phyloP scores from a whole-genome alignment of 1,139 yeast genomes.

The Taiozyma sp. region DNA sequence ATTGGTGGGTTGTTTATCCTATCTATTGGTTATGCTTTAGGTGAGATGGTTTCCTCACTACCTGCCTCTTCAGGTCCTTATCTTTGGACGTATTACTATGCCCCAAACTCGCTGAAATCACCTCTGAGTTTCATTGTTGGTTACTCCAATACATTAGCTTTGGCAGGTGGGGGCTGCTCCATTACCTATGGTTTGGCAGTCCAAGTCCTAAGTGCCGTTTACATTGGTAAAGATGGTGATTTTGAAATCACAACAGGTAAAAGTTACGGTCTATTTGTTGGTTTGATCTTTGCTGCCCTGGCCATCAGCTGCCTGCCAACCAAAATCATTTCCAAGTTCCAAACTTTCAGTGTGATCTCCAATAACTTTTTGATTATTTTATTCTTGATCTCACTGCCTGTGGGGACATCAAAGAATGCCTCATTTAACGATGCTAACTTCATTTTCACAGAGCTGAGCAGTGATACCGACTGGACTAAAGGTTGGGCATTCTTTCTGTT shows the following conservation, averaged over 20 bases:
- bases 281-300: conserved; percentile 38
- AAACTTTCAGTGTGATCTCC: conserved; percentile 46
- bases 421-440: conserved; percentile 22
- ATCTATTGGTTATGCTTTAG: conserved; percentile 38
- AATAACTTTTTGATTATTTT: conserved; percentile 47
- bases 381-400: conserved; percentile 57
- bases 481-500: conserved; percentile 60
- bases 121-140: conserved; percentile 48
- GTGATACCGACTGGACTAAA: conserved; percentile 46
- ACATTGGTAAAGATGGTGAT: conserved; percentile 37
- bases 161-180: conserved; percentile 46
- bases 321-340: conserved; percentile 39
- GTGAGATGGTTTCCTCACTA: conserved; percentile 59
- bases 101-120: conserved; percentile 35
- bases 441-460: conserved; percentile 45
- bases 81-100: conserved; percentile 46
- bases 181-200: conserved; percentile 49
- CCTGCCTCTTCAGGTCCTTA: conserved; percentile 72
- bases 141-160: conserved; percentile 46
- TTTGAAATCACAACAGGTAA: conserved; percentile 39
- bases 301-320: conserved; percentile 39
- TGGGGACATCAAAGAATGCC: conserved; percentile 38
- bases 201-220: conserved; percentile 43
- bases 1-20: conserved; percentile 31
- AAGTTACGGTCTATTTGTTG: conserved; percentile 47